Percentiles rank a stretch among this genome's conserved stretches.
These are phyloP conservation scores for Paratinospora sagittata DNA, from an alignment of 164 flowering plant genomes.

Conservation along the genomic window DNA sequence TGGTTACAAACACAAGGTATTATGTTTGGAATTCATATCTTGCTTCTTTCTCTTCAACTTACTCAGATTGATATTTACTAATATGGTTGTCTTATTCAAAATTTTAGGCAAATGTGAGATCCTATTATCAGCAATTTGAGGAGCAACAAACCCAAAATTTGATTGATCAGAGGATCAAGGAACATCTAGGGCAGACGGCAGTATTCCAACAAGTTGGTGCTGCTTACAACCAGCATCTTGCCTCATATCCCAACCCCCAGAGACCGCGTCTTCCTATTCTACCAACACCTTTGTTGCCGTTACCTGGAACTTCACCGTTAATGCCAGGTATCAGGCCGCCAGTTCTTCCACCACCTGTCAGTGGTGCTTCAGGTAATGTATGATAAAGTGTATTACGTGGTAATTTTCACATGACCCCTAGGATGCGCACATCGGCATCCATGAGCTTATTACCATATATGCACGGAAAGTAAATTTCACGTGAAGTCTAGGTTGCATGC, in stretches of 20 bases:
- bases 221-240: constrained; percentile 62
- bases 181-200: constrained; percentile 82
- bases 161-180: constrained; percentile 91
- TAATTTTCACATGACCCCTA: no score
- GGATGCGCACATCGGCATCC: not conserved
- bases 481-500: no score
- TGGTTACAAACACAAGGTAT: constrained; percentile 98
- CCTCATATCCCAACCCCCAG: constrained; percentile 32
- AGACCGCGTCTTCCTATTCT: constrained; percentile 65
- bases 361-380: constrained; percentile 44
- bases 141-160: constrained; percentile 89
- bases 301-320: constrained; percentile 33
- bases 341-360: constrained; percentile 45
- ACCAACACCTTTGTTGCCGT: constrained; percentile 46
- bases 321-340: constrained; percentile 75
- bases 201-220: constrained; percentile 85
- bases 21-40: not conserved
- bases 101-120: constrained; percentile 77
- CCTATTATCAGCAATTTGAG: constrained; percentile 90
- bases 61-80: not conserved
- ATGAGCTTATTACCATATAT: no score
- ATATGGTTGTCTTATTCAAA: not conserved
- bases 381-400: not conserved
- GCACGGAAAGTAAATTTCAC: no score
- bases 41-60: not conserved